phyloP scores from a whole-genome alignment of 768 basidiomycete species.

The Mycena sanguinolenta region DNA sequence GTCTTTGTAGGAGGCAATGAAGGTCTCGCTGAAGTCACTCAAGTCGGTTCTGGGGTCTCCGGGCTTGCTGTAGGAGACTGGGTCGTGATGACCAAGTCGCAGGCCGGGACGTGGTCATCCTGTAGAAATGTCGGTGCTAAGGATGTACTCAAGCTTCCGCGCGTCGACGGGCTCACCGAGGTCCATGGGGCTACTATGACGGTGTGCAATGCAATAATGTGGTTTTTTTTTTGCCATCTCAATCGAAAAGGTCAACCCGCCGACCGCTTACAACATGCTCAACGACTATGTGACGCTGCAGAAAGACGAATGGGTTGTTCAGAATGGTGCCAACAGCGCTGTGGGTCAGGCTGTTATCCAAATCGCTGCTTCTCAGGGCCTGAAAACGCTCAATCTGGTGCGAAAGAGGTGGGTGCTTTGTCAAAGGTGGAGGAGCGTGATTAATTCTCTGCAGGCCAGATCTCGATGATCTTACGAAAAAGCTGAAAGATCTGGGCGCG shows the following conservation, averaged over 20 bases:
- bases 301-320: conserved; percentile 82
- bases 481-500: conserved; percentile 75
- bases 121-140: conserved; percentile 62
- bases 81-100: conserved; percentile 78
- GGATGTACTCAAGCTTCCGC: conserved; percentile 75
- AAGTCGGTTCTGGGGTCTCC: conserved; percentile 68
- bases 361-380: conserved; percentile 77
- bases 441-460: conserved; percentile 59
- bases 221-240: not conserved
- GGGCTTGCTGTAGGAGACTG: conserved; percentile 71
- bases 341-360: conserved; percentile 92
- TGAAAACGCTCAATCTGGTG: conserved; percentile 87
- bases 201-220: conserved; percentile 51
- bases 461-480: conserved; percentile 60
- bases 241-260: conserved; percentile 75
- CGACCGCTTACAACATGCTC: conserved; percentile 89
- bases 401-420: conserved; percentile 67
- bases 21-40: conserved; percentile 75
- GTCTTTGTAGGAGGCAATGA: conserved; percentile 83
- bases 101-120: conserved; percentile 84
- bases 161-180: conserved; percentile 60
- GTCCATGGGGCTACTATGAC: conserved; percentile 83
- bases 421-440: not conserved
- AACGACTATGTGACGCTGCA: conserved; percentile 73
- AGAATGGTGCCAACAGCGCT: conserved; percentile 80